phyloP scores from a whole-genome alignment of 106 monocot species.

The Acorus calamus region DNA sequence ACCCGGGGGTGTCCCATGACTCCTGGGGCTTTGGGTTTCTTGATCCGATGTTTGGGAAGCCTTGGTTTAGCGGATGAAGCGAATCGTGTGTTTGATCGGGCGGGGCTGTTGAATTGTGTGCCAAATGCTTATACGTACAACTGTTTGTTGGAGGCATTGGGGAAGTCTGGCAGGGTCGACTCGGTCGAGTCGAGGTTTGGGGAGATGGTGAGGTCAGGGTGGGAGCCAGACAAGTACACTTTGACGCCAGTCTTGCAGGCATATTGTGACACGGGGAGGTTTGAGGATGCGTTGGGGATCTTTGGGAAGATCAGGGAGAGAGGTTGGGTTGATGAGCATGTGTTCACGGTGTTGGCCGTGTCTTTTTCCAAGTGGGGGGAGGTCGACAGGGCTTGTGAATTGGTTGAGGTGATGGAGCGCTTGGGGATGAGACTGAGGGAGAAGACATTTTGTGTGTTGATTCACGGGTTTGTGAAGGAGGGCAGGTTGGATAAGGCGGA shows the following conservation, averaged over 20 bases:
- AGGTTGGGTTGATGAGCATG: slow-evolving; percentile 58
- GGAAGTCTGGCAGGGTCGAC: slow-evolving; percentile 33
- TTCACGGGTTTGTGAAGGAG: slow-evolving; percentile 54
- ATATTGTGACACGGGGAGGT: slow-evolving; percentile 51
- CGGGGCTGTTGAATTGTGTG: slow-evolving; percentile 32
- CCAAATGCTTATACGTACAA: slow-evolving; percentile 71
- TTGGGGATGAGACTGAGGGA: slow-evolving; percentile 33
- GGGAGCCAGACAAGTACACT: slow-evolving; percentile 58
- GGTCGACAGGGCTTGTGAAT: slow-evolving; percentile 34
- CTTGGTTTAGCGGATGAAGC: slow-evolving; percentile 41
- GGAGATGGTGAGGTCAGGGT: slow-evolving; percentile 36
- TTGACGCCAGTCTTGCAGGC: slow-evolving; percentile 50
- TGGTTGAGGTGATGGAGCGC: slow-evolving; percentile 43
- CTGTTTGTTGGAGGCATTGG: slow-evolving; percentile 66
- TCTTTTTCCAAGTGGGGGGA: slow-evolving; percentile 69
- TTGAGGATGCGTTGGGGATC: slow-evolving; percentile 29
- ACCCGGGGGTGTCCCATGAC: slow-evolving; percentile 35
- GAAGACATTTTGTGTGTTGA: slow-evolving; percentile 50
- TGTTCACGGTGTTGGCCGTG: slow-evolving; percentile 45
- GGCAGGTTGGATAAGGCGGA: slow-evolving; percentile 41
- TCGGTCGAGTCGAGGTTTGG: slow-evolving; percentile 32
- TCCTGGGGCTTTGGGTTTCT: slow-evolving; percentile 62
- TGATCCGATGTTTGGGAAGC: slow-evolving; percentile 59
- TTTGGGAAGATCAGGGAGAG: slow-evolving; percentile 35
- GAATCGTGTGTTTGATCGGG: slow-evolving; percentile 32